These are phyloP conservation scores for Cetradonia linearis DNA, from an alignment of 495 filamentous ascomycete species.

Conservation along the genomic window DNA sequence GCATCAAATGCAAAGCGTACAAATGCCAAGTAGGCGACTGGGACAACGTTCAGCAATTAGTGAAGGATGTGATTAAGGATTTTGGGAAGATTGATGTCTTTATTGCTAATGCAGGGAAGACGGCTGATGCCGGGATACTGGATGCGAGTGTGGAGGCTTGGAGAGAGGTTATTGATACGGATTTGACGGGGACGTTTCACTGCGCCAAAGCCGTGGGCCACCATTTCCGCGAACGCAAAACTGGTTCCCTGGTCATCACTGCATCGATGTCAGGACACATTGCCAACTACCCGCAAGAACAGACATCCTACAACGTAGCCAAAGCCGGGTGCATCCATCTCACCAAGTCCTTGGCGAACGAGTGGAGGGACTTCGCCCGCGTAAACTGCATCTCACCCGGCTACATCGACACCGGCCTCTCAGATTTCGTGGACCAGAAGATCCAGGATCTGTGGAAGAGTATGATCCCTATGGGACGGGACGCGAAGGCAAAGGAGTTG, in stretches of 20 bases:
- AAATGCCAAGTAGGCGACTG: slow-evolving; percentile 32
- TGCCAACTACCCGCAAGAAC: slow-evolving; percentile 69
- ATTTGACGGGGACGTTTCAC: slow-evolving; percentile 56
- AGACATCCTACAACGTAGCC: slow-evolving; percentile 71
- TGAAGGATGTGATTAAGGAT: slow-evolving; percentile 44
- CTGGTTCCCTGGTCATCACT: slow-evolving; percentile 54
- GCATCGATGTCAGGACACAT: slow-evolving; percentile 63
- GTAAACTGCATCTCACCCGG: slow-evolving; percentile 67
- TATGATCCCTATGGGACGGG: slow-evolving; percentile 70
- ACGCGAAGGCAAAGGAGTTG: slow-evolving; percentile 69
- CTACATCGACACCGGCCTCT: slow-evolving; percentile 71
- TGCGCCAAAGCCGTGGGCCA: slow-evolving; percentile 57
- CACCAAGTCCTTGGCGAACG: slow-evolving; percentile 55
- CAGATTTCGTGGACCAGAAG: slow-evolving; percentile 62
- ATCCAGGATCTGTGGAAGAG: slow-evolving; percentile 60
- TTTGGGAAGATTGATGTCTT: slow-evolving; percentile 59
- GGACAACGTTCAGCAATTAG: slow-evolving; percentile 20
- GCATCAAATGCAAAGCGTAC: slow-evolving; percentile 59
- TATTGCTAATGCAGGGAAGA: slow-evolving; percentile 59
- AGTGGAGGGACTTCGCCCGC: slow-evolving; percentile 69
- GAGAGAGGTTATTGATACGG: slow-evolving; percentile 57
- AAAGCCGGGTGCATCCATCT: slow-evolving; percentile 54
- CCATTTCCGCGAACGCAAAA: slow-evolving; percentile 52
- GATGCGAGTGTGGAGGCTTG: slow-evolving; percentile 56
- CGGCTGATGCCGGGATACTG: slow-evolving; percentile 50